Evolutionary conservation across 1,284 basidiomycete genomes (phyloP).

Genomic region (Cryptococcus jaspeensis): DNA sequence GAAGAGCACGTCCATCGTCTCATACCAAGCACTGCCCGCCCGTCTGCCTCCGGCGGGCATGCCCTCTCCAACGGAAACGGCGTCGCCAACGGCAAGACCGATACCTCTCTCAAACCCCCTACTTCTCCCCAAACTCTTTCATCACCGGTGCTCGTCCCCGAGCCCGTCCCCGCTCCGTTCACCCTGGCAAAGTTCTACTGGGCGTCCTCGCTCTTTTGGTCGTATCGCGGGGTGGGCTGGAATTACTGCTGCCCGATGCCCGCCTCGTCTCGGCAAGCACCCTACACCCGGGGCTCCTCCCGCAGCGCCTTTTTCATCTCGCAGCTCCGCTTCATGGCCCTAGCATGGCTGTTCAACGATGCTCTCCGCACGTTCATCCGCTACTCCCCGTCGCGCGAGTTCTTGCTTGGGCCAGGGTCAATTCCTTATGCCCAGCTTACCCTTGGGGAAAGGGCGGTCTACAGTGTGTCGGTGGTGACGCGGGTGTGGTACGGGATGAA

Average conservation of each 20-base stretch:
- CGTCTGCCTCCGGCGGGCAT: not conserved
- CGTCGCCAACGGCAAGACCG: not conserved
- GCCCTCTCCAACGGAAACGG: not conserved
- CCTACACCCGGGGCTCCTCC: conserved; percentile 28
- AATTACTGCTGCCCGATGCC: conserved; percentile 34
- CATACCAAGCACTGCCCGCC: not conserved
- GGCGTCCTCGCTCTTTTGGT: conserved; percentile 35
- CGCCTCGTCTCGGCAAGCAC: conserved; percentile 18
- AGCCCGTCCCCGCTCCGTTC: conserved; percentile 36
- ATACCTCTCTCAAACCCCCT: not conserved
- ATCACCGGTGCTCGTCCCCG: conserved; percentile 18
- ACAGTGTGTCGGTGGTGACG: conserved; percentile 26
- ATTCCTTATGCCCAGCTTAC: conserved; percentile 22
- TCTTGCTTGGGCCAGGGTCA: conserved; percentile 21
- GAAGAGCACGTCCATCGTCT: conserved; percentile 37
- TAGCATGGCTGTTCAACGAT: conserved; percentile 23
- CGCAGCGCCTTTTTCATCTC: conserved; percentile 20
- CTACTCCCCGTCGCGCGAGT: conserved; percentile 21
- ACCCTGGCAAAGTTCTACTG: conserved; percentile 41
- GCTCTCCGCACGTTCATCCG: conserved; percentile 28
- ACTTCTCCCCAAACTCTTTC: not conserved
- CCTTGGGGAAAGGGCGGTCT: conserved; percentile 21
- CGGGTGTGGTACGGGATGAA: conserved; percentile 30
- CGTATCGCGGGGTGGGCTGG: conserved; percentile 45
- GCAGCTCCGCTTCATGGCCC: conserved; percentile 12